Evolutionary conservation across 2,329 filamentous ascomycete species (phyloP), one percentile per base, ranked within the genome.

Genomic region (Fusarium sp.): DNA sequence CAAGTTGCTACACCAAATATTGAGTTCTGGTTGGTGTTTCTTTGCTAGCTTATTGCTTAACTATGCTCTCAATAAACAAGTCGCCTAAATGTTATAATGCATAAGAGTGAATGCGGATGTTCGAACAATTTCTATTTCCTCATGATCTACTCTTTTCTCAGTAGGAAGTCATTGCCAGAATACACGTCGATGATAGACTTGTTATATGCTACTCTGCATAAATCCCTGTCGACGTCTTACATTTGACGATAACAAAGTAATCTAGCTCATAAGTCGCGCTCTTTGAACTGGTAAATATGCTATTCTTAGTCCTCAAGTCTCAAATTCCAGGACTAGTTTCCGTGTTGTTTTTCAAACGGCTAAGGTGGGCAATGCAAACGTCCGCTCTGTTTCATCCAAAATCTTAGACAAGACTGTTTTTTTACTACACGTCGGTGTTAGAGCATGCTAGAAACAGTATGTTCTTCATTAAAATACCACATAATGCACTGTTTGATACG

Each of bases 1-100:
- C 63, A 47, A 30, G 53, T 57, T 63, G 36, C 30, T 18, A 22
- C 30, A 24, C 35, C 15, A 35, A 36, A 24, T 22, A 38, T 65
- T 65, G 59, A 70, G 45, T 70, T 36, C 14, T 54, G 59, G 60
- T 61, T 67, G 45, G 47, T 44, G n/a, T 28, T 11, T 18, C 39
- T 54, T 55, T 48, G 20, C 28, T 51, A 51, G 55, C 24, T 57
- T 58, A 32, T 54, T 45, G 26, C 53, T n/a, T 17, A 42, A 12
- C 20, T 41, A 38, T 17, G 30, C n/a, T 35, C 51, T 22, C 42
- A 56, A 32, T 36, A 38, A 13, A 56, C 18, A 8, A 38, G 38
- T 22, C 30, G 12, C 17, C 1, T 5, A 9, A 18, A 28, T 4
- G 9, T 41, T 36, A 13, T 9, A 26, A 11, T 6, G 1, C 24